Conservation (phyloP, 805 yeast species). For the Wickerhamomyces alni region DNA sequence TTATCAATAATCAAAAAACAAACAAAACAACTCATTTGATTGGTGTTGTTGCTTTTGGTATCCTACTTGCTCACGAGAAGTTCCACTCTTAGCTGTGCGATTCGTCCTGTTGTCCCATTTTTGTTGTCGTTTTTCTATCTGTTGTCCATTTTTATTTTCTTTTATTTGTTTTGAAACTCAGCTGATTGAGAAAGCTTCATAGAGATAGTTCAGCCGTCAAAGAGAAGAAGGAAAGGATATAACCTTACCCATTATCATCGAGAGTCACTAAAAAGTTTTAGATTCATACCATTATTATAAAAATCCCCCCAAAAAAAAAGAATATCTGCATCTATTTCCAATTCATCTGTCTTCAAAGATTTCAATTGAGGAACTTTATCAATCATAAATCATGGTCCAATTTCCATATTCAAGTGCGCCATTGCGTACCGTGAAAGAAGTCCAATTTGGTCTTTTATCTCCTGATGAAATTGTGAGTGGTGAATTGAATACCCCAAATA, state of each 20-base stretch:
- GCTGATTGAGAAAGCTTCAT: background rate
- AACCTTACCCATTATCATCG: background rate
- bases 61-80: background rate
- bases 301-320: constrained; percentile 2
- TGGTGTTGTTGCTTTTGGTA: constrained; percentile 9
- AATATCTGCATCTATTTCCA: background rate
- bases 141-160: background rate
- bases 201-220: background rate
- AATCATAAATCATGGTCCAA: constrained; percentile 32
- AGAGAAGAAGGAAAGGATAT: background rate
- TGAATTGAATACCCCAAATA: no score
- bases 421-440: constrained; percentile 94
- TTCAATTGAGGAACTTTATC: background rate
- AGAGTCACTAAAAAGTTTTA: background rate
- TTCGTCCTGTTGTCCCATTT: no score
- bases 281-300: background rate
- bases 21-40: constrained; percentile 15
- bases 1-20: background rate
- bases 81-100: background rate
- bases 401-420: constrained; percentile 98
- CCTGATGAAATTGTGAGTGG: constrained; percentile 80
- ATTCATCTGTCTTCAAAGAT: background rate
- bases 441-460: constrained; percentile 94
- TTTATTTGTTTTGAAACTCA: background rate
- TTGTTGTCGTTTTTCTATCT: no score